phyloP scores from a whole-genome alignment of 176 grass and related monocot species.

The Rhynchospora breviuscula region DNA sequence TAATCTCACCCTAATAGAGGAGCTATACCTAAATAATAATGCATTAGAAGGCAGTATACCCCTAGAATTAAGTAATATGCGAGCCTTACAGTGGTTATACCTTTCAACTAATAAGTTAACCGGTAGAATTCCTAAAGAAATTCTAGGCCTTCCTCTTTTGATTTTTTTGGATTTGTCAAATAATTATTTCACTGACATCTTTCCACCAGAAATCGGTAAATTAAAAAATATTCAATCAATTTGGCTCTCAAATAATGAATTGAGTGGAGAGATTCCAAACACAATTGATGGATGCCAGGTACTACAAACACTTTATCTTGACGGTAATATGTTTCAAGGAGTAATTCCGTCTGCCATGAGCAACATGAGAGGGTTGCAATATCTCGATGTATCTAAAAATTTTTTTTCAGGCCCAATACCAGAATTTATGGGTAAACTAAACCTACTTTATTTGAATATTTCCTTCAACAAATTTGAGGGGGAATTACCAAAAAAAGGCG shows the following conservation, averaged over 20 bases:
- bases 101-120: conserved; percentile 38
- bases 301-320: conserved; percentile 28
- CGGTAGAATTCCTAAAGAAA: conserved; percentile 3
- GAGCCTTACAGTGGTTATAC: conserved; percentile 4
- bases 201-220: background rate
- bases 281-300: conserved; percentile 13
- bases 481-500: conserved; percentile 29
- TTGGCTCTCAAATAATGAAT: background rate
- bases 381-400: conserved; percentile 22
- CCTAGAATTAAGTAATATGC: conserved; percentile 21
- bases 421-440: background rate
- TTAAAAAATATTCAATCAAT: background rate
- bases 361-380: background rate
- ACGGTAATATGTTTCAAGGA: conserved; percentile 27
- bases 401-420: background rate
- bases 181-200: background rate
- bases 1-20: conserved; percentile 22
- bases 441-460: background rate
- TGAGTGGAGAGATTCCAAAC: conserved; percentile 26
- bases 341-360: conserved; percentile 25
- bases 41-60: conserved; percentile 28
- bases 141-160: background rate
- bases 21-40: conserved; percentile 16
- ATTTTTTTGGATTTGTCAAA: background rate
- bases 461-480: conserved; percentile 39